Conservation (phyloP, 768 basidiomycete genomes). For the Termitomyces sp. region DNA sequence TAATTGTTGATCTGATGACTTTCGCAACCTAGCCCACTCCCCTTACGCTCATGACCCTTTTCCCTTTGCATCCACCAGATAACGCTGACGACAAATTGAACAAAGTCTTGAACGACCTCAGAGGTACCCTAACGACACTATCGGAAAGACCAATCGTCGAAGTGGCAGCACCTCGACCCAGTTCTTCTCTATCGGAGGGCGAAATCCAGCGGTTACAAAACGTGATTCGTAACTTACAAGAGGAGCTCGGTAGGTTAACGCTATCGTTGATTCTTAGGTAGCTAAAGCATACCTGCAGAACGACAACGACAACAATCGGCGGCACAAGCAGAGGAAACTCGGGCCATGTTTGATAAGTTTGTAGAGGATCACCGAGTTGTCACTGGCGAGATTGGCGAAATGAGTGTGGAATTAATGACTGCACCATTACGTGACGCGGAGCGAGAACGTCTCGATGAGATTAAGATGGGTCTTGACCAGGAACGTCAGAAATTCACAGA, state of each 20-base stretch:
- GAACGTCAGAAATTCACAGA: slow-evolving; percentile 65
- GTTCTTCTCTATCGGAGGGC: slow-evolving; percentile 25
- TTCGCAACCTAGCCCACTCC: slow-evolving; percentile 32
- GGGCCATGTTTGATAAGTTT: slow-evolving; percentile 34
- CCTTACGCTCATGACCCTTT: slow-evolving; percentile 45
- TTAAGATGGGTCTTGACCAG: slow-evolving; percentile 55
- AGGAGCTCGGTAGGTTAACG: slow-evolving; percentile 51
- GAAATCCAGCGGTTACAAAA: slow-evolving; percentile 50
- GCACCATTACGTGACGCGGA: slow-evolving; percentile 53
- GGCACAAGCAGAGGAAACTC: background rate
- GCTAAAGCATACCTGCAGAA: slow-evolving; percentile 1
- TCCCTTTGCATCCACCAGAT: slow-evolving; percentile 50
- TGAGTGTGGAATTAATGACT: slow-evolving; percentile 51
- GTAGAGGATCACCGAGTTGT: slow-evolving; percentile 38
- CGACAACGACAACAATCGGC: slow-evolving; percentile 7
- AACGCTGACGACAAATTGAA: slow-evolving; percentile 46
- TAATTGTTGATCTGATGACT: slow-evolving; percentile 3
- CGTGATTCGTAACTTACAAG: slow-evolving; percentile 46
- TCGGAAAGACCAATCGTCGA: slow-evolving; percentile 23
- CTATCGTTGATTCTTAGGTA: background rate
- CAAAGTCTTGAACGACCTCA: slow-evolving; percentile 39
- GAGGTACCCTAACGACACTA: slow-evolving; percentile 27
- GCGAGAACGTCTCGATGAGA: slow-evolving; percentile 46
- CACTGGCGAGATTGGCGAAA: slow-evolving; percentile 33
- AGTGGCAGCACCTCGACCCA: slow-evolving; percentile 11